Conservation (phyloP, 116 monocot species). For the Trichopus zeylanicus region DNA sequence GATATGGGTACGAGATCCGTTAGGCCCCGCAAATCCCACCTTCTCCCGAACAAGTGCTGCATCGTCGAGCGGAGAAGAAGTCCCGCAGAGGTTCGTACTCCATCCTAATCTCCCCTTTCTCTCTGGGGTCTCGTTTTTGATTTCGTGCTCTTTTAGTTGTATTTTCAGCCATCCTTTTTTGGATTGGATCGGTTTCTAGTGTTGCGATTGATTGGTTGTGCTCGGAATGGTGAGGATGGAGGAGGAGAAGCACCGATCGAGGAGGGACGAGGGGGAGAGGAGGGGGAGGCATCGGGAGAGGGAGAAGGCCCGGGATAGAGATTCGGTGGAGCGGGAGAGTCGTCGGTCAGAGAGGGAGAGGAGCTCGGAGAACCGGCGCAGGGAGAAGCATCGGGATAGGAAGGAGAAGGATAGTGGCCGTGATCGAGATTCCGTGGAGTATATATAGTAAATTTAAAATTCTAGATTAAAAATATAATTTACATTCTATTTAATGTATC, state of each 20-base stretch:
- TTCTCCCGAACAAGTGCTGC: no score
- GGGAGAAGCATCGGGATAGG: neutral
- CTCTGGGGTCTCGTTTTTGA: neutral
- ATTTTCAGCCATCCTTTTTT: neutral
- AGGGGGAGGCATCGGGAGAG: constrained; percentile 4
- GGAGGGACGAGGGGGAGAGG: neutral
- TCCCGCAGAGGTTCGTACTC: no score
- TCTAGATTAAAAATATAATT: no score
- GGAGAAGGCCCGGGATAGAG: neutral
- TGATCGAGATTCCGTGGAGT: neutral
- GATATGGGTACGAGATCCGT: no score
- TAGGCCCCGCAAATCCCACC: no score
- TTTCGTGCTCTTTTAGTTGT: neutral
- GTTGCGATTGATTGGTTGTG: neutral
- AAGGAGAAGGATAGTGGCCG: neutral
- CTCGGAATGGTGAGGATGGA: neutral
- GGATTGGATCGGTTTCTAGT: constrained; percentile 1
- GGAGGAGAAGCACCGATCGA: neutral
- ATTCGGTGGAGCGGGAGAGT: neutral
- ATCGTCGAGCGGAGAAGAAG: no score
- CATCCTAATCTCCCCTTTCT: no score
- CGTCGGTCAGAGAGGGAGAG: neutral
- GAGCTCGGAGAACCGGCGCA: neutral
- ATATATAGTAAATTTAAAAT: no score
- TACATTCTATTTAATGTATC: no score